These are phyloP conservation scores for Lactarius vividus DNA, from an alignment of 768 basidiomycete genomes.

Conservation along the genomic window DNA sequence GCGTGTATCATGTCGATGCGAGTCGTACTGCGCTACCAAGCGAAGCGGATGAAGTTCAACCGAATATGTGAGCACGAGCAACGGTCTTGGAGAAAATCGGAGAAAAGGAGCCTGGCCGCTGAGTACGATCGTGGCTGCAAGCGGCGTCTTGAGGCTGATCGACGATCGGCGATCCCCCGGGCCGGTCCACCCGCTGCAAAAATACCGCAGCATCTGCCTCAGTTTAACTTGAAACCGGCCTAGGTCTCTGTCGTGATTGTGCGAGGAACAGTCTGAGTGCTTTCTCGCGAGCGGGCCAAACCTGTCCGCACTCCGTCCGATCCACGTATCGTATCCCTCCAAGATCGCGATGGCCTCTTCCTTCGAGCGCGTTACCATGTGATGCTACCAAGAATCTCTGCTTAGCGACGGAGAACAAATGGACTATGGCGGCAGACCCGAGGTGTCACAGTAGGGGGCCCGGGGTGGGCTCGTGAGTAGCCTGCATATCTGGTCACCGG, in stretches of 20 bases:
- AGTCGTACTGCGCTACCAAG: not conserved
- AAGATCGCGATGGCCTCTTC: slow-evolving; percentile 85
- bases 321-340: slow-evolving; percentile 56
- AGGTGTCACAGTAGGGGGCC: not conserved
- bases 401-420: not conserved
- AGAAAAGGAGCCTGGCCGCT: not conserved
- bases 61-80: not conserved
- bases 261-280: slow-evolving; percentile 90
- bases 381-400: slow-evolving; percentile 42
- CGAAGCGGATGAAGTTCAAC: not conserved
- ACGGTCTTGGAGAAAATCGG: too few relatives aligned
- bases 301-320: slow-evolving; percentile 42
- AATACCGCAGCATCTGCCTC: slow-evolving; percentile 92
- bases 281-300: slow-evolving; percentile 67
- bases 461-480: not conserved
- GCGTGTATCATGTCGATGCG: not conserved
- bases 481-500: too few relatives aligned
- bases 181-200: slow-evolving; percentile 51
- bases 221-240: slow-evolving; percentile 80
- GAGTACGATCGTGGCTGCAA: not conserved
- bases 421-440: not conserved
- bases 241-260: slow-evolving; percentile 79
- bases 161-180: too few relatives aligned
- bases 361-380: slow-evolving; percentile 83
- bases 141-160: not conserved